Conservation (phyloP, 305 asterid species). For the Caryopteris hybrid region DNA sequence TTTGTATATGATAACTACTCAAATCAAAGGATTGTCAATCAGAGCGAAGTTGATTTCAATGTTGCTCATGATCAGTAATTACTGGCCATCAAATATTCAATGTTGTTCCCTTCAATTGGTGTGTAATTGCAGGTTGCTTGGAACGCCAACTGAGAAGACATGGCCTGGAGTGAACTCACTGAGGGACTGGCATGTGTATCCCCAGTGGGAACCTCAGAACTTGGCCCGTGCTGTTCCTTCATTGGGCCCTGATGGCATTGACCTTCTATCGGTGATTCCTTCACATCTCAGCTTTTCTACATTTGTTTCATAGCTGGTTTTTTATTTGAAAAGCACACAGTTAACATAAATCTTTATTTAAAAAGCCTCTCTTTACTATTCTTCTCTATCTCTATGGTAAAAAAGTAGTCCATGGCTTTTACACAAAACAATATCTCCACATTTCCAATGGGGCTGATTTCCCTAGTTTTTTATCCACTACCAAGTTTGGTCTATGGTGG, state of each 20-base stretch:
- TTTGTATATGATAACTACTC: neutral
- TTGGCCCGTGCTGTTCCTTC: slow-evolving; percentile 80
- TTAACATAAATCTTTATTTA: neutral
- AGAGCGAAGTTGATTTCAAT: neutral
- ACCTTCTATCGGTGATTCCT: slow-evolving; percentile 59
- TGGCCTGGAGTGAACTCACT: slow-evolving; percentile 89
- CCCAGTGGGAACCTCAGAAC: slow-evolving; percentile 85
- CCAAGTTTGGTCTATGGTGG: too few relatives aligned
- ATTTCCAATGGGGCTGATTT: too few relatives aligned
- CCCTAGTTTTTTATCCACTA: too few relatives aligned
- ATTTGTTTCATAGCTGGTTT: too few relatives aligned
- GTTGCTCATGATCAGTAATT: neutral
- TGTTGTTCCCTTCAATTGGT: neutral
- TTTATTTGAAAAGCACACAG: too few relatives aligned
- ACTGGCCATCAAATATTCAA: neutral
- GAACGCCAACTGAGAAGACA: slow-evolving; percentile 78
- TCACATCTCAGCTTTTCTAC: neutral
- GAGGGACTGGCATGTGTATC: slow-evolving; percentile 92
- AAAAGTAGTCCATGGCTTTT: too few relatives aligned
- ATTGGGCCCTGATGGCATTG: slow-evolving; percentile 74
- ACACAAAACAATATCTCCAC: too few relatives aligned
- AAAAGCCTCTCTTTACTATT: neutral
- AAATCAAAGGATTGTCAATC: neutral
- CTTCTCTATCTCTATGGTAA: too few relatives aligned
- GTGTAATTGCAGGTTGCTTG: slow-evolving; percentile 53